Evolutionary conservation across 805 yeast genomes (phyloP).

Genomic region (Metschnikowia orientalis): DNA sequence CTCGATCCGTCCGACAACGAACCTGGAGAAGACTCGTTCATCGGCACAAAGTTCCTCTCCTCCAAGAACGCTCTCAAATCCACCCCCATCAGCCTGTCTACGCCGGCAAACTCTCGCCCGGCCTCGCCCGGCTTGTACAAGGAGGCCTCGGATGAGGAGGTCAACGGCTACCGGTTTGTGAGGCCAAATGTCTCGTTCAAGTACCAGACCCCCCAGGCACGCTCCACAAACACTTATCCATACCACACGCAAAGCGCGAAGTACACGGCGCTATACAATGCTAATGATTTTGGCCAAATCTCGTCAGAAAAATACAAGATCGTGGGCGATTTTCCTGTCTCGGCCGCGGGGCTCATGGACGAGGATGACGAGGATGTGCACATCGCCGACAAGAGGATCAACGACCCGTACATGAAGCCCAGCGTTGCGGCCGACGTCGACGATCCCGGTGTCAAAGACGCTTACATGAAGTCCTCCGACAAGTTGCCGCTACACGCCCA

Average conservation of each 20-base stretch:
- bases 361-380: conserved; percentile 31
- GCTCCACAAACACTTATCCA: conserved; percentile 11
- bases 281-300: conserved; percentile 9
- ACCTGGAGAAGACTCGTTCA: conserved; percentile 9
- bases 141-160: conserved; percentile 33
- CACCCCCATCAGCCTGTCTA: conserved; percentile 41
- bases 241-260: conserved; percentile 2
- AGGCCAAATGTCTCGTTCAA: conserved; percentile 21
- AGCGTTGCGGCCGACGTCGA: conserved; percentile 3
- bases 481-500: conserved; percentile 15
- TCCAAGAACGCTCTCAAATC: conserved; percentile 14
- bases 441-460: conserved; percentile 4
- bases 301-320: conserved; percentile 19
- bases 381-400: conserved; percentile 36
- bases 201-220: conserved; percentile 16
- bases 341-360: conserved; percentile 31
- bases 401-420: conserved; percentile 26
- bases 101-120: conserved; percentile 39
- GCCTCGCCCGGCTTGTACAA: conserved; percentile 23
- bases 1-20: conserved; percentile 8
- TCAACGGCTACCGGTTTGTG: conserved; percentile 43
- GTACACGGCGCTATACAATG: conserved; percentile 23
- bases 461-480: conserved; percentile 16
- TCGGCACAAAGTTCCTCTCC: conserved; percentile 4
- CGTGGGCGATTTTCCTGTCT: conserved; percentile 30